Evolutionary conservation across 2,329 filamentous ascomycete species (phyloP), one percentile per base, ranked within the genome.

Genomic region (Stemphylium lycopersici): DNA sequence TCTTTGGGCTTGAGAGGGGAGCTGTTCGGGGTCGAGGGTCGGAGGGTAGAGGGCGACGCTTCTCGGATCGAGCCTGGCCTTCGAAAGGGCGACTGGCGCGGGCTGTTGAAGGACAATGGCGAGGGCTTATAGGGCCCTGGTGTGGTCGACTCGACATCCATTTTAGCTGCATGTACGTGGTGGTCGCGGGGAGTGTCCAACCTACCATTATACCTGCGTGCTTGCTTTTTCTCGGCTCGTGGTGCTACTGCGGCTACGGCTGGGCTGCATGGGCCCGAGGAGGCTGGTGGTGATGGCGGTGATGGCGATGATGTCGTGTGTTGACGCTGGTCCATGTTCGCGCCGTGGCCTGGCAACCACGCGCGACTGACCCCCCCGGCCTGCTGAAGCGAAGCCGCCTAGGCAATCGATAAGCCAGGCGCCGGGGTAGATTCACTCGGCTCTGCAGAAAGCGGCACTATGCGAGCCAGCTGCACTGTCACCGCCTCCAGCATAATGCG

Each of bases 41-140:
- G 68, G 11, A 77, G 65, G 16, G 75, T 74, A 1, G 76, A 76
- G 3, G 76, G 75, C 16, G 77, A 78, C 42, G 60, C 60, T 24
- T 72, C 63, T 26, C 65, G 47, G 38, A 77, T 75, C 47, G 78
- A 77, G 55, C 75, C 75, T 13, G 77, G 73, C 24, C 78, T 72
- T 53, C 76, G 72, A 61, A 80, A 80, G 38, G 78, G 78, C 51
- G 78, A 80, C 41, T 76, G 71, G 58, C 78, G 76, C 13, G 73
- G 70, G 64, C 73, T 76, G 62, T 75, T 76, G 70, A 78, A 78
- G 64, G 76, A 77, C 56, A 79, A 74, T 16, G 73, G 73, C 12
- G 74, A 77, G 37, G 76, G 77, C 61, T 76, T 78, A 64, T 74
- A 72, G 47, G 68, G 69, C 12, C 71, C 69, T 12, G 69, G 72